Evolutionary conservation across 2,329 filamentous ascomycete species (phyloP), one percentile per base, ranked within the genome.

Genomic region (Diaporthe destruens): DNA sequence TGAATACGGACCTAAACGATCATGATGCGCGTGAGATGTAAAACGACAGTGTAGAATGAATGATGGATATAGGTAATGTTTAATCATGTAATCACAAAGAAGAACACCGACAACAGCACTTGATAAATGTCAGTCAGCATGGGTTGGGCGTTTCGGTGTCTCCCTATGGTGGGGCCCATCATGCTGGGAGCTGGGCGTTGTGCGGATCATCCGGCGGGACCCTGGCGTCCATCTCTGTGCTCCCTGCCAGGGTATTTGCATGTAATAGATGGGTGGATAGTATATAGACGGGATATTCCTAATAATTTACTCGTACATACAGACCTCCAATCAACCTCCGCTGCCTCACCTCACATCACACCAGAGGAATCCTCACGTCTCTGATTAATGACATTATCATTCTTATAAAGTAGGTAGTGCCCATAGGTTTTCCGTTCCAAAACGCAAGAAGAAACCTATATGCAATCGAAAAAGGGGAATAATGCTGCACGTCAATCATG

Each of bases 11-110:
- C 16, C 29, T 29, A 42, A 49, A 32, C 34, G 61, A 39, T 54
- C 49, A 59, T 23, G 63, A 72, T 53, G 61, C 20, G 69, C 51
- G 65, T 25, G 39, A 32, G 39, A 61, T 34, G 39, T 47, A 39
- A 39, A 5, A 53, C n/a, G 42, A 36, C n/a, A 20, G 63, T 53
- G 18, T 34, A 56, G 18, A 14, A 14, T 51, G 32, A 9, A 39
- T 36, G 11, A 23, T 39, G 12, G 11, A 12, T 12, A 42, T 42
- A 14, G 23, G 32, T 69, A 72, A 74, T 74, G 53, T 67, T 23
- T 74, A 70, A 74, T 74, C 18, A n/a, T 74, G 57, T 72, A 72
- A 53, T 47, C 8, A 44, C 44, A 12, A 32, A 20, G 39, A 32
- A 32, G 3, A 3, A 42, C 42, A 7, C 7, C 16, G 18, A 16